A percentile compares a stretch with the other conserved stretches of the same genome.
phyloP scores from a whole-genome alignment of 1,284 basidiomycete species.

The Tilletia caries region DNA sequence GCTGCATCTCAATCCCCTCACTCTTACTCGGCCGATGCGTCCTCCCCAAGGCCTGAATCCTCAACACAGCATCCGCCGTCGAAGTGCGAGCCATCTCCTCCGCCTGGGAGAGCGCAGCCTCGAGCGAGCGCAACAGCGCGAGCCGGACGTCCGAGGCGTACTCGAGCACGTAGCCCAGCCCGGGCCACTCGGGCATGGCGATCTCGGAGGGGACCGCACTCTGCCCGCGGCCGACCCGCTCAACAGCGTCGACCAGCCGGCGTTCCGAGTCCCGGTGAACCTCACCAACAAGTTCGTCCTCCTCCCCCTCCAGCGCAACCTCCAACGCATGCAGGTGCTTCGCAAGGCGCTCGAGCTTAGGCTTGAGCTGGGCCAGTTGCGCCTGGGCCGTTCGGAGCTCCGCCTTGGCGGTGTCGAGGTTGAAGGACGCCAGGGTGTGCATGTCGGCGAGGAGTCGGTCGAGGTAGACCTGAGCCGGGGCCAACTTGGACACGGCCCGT shows the following conservation, averaged over 20 bases:
- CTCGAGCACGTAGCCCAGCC: conserved; percentile 79
- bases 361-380: conserved; percentile 70
- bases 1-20: conserved; percentile 22
- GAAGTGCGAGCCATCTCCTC: conserved; percentile 77
- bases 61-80: conserved; percentile 70
- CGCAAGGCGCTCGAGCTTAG: conserved; percentile 69
- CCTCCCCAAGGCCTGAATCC: conserved; percentile 68
- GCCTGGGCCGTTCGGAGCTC: conserved; percentile 74
- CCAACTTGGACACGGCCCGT: conserved; percentile 89
- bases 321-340: conserved; percentile 56
- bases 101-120: conserved; percentile 73
- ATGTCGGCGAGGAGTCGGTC: conserved; percentile 83
- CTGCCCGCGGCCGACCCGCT: conserved; percentile 70
- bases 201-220: conserved; percentile 21
- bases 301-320: conserved; percentile 71
- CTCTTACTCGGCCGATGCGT: conserved; percentile 66
- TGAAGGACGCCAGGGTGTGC: conserved; percentile 79
- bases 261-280: conserved; percentile 61
- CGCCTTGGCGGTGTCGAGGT: conserved; percentile 75
- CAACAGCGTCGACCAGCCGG: conserved; percentile 67
- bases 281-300: conserved; percentile 67
- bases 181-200: conserved; percentile 72
- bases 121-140: conserved; percentile 75
- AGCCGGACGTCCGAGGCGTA: conserved; percentile 81
- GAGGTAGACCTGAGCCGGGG: conserved; percentile 91